Percentiles rank a stretch among this genome's conserved stretches.
Conservation (phyloP, 2,329 filamentous ascomycete species). For the Aspergillus eucalypticola region DNA sequence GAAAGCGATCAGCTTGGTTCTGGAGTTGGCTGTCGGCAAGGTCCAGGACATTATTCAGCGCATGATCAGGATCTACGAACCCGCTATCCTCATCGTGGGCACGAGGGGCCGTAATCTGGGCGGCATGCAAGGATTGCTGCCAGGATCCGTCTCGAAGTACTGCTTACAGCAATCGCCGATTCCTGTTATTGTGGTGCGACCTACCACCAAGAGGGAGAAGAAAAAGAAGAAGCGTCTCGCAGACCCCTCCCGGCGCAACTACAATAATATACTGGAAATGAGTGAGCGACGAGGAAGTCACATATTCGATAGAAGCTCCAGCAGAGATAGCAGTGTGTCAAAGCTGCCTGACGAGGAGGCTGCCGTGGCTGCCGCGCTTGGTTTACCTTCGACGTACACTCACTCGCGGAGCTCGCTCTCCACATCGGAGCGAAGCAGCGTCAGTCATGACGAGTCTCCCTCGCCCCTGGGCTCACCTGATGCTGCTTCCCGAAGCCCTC, state of each 20-base stretch:
- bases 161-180: constrained; percentile 92
- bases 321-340: constrained; percentile 48
- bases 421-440: constrained; percentile 36
- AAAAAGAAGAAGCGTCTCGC: constrained; percentile 83
- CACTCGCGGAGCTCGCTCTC: constrained; percentile 39
- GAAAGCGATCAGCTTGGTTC: constrained; percentile 77
- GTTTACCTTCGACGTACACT: constrained; percentile 38
- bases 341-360: constrained; percentile 50
- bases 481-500: constrained; percentile 27
- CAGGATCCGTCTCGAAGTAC: constrained; percentile 90
- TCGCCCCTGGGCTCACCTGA: constrained; percentile 27
- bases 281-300: constrained; percentile 54
- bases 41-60: constrained; percentile 87
- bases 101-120: constrained; percentile 82
- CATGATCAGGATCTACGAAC: constrained; percentile 89
- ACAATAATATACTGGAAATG: constrained; percentile 73
- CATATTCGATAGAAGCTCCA: constrained; percentile 53
- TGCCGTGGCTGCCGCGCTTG: constrained; percentile 53
- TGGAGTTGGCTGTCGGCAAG: constrained; percentile 88
- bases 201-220: constrained; percentile 82
- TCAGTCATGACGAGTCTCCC: constrained; percentile 32
- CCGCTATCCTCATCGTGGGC: constrained; percentile 86
- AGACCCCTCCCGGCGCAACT: constrained; percentile 73
- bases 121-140: constrained; percentile 81
- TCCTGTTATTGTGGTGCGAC: constrained; percentile 87